A percentile compares a stretch with the other conserved stretches of the same genome.
These are phyloP conservation scores for Phytophthora sansomeana DNA, from an alignment of 352 stramenopile species.

Conservation along the genomic window DNA sequence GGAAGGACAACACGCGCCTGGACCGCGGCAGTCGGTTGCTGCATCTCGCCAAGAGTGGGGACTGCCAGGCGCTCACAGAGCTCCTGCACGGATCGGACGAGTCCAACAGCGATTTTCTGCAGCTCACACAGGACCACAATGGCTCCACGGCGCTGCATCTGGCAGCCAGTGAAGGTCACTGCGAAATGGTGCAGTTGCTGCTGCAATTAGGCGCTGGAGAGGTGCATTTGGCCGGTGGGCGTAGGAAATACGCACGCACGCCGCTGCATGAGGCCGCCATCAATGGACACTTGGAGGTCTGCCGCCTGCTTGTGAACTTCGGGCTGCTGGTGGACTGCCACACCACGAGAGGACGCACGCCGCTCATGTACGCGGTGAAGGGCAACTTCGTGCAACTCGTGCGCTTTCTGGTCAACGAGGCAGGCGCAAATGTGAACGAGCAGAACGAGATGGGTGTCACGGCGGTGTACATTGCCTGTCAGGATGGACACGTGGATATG, in stretches of 20 bases:
- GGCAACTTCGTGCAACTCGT: constrained; percentile 62
- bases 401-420: constrained; percentile 53
- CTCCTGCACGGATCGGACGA: constrained; percentile 38
- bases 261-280: constrained; percentile 81
- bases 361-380: constrained; percentile 82
- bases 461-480: constrained; percentile 70
- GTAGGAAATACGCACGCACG: constrained; percentile 73
- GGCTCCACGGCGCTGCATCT: constrained; percentile 71
- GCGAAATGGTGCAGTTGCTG: constrained; percentile 53
- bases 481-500: constrained; percentile 60
- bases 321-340: constrained; percentile 79
- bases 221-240: constrained; percentile 64
- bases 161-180: constrained; percentile 63
- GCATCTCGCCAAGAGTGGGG: constrained; percentile 54
- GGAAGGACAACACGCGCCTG: constrained; percentile 55
- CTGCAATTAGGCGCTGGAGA: constrained; percentile 61
- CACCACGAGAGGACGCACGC: constrained; percentile 77
- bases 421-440: constrained; percentile 67
- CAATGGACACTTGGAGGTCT: constrained; percentile 62
- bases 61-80: constrained; percentile 39
- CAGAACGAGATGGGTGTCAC: constrained; percentile 86
- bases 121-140: constrained; percentile 75
- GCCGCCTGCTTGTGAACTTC: constrained; percentile 57
- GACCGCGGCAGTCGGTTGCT: constrained; percentile 56
- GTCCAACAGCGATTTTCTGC: constrained; percentile 49